phyloP scores from a whole-genome alignment of 2,329 filamentous ascomycete genomes.

The Shiraia sp. region DNA sequence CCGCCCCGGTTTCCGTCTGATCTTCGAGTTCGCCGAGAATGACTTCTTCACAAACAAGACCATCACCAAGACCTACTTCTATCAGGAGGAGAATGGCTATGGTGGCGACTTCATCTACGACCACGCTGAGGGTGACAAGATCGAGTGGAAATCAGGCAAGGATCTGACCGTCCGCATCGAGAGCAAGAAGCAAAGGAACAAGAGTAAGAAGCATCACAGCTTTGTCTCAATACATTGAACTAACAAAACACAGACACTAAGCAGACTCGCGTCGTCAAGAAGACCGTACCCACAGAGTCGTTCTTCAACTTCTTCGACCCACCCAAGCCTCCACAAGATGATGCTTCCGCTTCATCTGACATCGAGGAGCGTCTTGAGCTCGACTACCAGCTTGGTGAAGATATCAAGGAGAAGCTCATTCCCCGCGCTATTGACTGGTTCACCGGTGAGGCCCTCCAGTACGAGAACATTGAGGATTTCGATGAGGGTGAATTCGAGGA shows the following conservation, averaged over 20 bases:
- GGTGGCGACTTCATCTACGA: slow-evolving; percentile 99
- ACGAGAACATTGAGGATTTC: slow-evolving; percentile 87
- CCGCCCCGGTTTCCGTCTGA: slow-evolving; percentile 94
- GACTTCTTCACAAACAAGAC: slow-evolving; percentile 97
- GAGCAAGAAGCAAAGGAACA: slow-evolving; percentile 99
- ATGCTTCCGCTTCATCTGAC: slow-evolving; percentile 78
- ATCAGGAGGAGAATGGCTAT: slow-evolving; percentile 98
- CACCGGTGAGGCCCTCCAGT: slow-evolving; percentile 95
- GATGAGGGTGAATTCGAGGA: slow-evolving; percentile 84
- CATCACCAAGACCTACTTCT: slow-evolving; percentile 97
- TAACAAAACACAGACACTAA: slow-evolving; percentile 75
- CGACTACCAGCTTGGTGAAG: slow-evolving; percentile 97
- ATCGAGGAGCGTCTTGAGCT: slow-evolving; percentile 98
- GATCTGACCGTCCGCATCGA: slow-evolving; percentile 93
- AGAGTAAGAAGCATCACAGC: slow-evolving; percentile 68
- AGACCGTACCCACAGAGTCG: slow-evolving; percentile 96
- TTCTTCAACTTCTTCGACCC: slow-evolving; percentile 99
- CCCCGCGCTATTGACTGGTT: slow-evolving; percentile 99
- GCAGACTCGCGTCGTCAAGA: slow-evolving; percentile 98
- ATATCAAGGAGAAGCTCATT: slow-evolving; percentile 99
- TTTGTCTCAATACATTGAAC: slow-evolving; percentile 1
- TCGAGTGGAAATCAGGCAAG: slow-evolving; percentile 92
- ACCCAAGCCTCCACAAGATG: slow-evolving; percentile 79
- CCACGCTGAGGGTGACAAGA: slow-evolving; percentile 96
- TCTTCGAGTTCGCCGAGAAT: slow-evolving; percentile 96